A percentile compares a stretch with the other conserved stretches of the same genome.
These are phyloP conservation scores for Thermothielavioides terrestris DNA, from an alignment of 495 filamentous ascomycete species.

Conservation along the genomic window DNA sequence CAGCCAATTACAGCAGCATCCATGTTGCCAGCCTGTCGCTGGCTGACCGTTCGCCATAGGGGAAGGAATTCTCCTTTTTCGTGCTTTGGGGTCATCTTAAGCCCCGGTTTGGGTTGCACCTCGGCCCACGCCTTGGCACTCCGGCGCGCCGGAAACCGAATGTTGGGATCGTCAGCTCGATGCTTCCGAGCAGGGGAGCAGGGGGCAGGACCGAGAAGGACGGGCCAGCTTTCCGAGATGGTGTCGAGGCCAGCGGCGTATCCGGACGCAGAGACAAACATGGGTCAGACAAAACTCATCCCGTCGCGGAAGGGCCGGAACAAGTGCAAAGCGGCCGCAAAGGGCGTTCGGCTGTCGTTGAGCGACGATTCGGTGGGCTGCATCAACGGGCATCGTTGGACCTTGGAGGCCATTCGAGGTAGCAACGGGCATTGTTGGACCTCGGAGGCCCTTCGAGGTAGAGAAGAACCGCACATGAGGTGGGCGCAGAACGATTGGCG, in stretches of 20 bases:
- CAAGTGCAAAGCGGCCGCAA: background rate
- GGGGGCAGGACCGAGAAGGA: background rate
- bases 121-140: background rate
- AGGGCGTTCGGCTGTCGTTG: background rate
- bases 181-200: background rate
- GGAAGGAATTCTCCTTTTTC: background rate
- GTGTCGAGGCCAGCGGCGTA: background rate
- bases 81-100: background rate
- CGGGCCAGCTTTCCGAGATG: background rate
- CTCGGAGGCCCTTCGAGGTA: too few relatives aligned
- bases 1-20: conserved; percentile 5
- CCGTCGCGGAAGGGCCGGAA: background rate
- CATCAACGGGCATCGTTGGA: too few relatives aligned
- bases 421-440: too few relatives aligned
- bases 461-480: background rate
- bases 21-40: conserved; percentile 1
- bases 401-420: too few relatives aligned
- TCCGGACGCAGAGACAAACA: too few relatives aligned
- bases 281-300: too few relatives aligned
- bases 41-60: background rate
- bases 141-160: background rate
- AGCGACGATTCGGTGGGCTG: too few relatives aligned
- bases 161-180: background rate
- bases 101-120: background rate
- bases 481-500: background rate